These are phyloP conservation scores for Xylariomycetidae sp. DNA, from an alignment of 2,329 filamentous ascomycete species.

Conservation along the genomic window DNA sequence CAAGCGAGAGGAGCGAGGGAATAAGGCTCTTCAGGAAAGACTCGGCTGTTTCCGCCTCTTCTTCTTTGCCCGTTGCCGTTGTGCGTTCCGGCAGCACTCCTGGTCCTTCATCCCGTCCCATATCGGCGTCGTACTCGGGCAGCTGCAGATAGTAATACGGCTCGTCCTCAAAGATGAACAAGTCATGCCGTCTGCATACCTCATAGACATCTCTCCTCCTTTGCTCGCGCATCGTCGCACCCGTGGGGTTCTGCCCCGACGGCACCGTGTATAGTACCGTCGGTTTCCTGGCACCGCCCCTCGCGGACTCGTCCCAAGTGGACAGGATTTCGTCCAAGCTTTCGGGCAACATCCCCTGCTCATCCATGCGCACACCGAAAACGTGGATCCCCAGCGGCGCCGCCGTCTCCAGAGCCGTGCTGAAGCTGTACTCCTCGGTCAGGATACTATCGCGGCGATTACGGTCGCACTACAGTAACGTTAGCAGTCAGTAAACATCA, in stretches of 20 bases:
- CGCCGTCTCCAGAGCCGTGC: constrained; percentile 60
- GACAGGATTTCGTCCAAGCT: constrained; percentile 47
- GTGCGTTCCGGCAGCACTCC: constrained; percentile 31
- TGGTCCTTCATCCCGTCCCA: no score
- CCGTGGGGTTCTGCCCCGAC: constrained; percentile 87
- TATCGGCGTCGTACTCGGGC: constrained; percentile 68
- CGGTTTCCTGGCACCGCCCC: constrained; percentile 43
- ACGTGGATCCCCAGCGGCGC: constrained; percentile 47
- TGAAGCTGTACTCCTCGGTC: constrained; percentile 89
- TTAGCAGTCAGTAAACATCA: no score
- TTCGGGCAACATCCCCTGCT: constrained; percentile 47
- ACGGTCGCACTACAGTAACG: no score
- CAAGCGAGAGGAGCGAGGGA: no score
- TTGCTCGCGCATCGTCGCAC: constrained; percentile 68
- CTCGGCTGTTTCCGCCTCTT: constrained; percentile 37
- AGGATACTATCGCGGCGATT: constrained; percentile 71
- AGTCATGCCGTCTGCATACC: constrained; percentile 76
- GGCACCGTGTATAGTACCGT: constrained; percentile 57
- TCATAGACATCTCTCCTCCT: constrained; percentile 70
- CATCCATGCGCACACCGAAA: constrained; percentile 48
- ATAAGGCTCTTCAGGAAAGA: constrained; percentile 71
- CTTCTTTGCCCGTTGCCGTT: not conserved
- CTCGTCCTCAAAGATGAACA: constrained; percentile 87
- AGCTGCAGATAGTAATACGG: constrained; percentile 94
- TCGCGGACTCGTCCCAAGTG: constrained; percentile 42